Evolutionary conservation across 2,329 filamentous ascomycete genomes (phyloP).

Genomic region (Pseudogymnoascus sp.): DNA sequence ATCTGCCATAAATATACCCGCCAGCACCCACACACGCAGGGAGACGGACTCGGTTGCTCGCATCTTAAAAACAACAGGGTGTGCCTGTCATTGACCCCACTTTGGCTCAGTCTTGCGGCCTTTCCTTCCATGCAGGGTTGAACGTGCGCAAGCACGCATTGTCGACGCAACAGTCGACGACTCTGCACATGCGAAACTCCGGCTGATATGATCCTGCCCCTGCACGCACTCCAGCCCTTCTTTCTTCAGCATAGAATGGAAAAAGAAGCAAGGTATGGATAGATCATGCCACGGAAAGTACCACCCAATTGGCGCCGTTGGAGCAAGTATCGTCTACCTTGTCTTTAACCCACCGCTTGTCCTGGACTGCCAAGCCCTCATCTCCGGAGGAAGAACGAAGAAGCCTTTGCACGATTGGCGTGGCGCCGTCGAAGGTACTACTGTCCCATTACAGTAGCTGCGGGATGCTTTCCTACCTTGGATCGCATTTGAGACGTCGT

Average conservation of each 20-base stretch:
- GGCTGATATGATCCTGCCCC: background rate
- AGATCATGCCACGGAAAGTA: background rate
- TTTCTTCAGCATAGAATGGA: background rate
- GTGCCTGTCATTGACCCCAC: background rate
- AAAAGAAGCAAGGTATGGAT: background rate
- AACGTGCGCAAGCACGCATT: background rate
- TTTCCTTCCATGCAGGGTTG: background rate
- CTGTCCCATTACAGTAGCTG: slow-evolving; percentile 5
- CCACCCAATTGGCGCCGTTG: slow-evolving; percentile 1
- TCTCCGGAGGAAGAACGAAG: slow-evolving; percentile 1
- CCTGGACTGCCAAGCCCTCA: slow-evolving; percentile 1
- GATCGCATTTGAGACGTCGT: background rate
- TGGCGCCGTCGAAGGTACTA: background rate
- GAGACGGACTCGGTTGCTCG: background rate
- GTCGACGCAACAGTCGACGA: background rate
- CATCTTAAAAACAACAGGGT: background rate
- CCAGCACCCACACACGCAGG: background rate
- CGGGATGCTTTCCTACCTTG: slow-evolving; percentile 3
- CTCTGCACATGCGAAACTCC: slow-evolving; percentile 7
- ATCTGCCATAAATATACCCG: background rate
- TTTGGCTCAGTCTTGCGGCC: background rate
- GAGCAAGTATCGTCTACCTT: background rate
- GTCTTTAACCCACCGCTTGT: background rate
- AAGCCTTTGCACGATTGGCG: slow-evolving; percentile 7
- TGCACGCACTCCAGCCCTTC: background rate